Conservation (phyloP, 192 early-diverging fungal genomes). For the Cetraspora pellucida region DNA sequence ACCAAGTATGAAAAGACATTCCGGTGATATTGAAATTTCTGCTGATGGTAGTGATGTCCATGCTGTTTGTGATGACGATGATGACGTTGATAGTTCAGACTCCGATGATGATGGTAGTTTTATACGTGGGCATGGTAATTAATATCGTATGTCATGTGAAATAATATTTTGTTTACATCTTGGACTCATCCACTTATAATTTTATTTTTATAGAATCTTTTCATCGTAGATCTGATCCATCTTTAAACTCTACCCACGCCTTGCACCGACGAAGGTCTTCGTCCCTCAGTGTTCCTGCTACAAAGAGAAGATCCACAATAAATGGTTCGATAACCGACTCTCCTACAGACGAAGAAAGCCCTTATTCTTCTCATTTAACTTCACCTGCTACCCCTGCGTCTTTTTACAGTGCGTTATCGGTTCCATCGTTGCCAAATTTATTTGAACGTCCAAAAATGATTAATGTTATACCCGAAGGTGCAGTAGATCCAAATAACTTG, state of each 20-base stretch:
- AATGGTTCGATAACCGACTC: slow-evolving; percentile 42
- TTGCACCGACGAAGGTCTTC: slow-evolving; percentile 24
- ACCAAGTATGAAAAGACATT: slow-evolving; percentile 37
- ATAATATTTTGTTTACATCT: neutral
- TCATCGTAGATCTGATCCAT: slow-evolving; percentile 15
- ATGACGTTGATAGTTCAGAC: slow-evolving; percentile 41
- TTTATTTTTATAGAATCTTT: slow-evolving; percentile 18
- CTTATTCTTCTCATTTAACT: slow-evolving; percentile 38
- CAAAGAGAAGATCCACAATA: slow-evolving; percentile 36
- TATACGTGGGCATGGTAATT: slow-evolving; percentile 27
- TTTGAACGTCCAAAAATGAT: slow-evolving; percentile 35
- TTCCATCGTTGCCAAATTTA: slow-evolving; percentile 40
- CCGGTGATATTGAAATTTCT: slow-evolving; percentile 33
- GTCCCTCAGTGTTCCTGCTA: slow-evolving; percentile 17
- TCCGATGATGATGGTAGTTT: slow-evolving; percentile 46
- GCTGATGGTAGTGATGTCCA: slow-evolving; percentile 28
- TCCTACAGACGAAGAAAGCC: slow-evolving; percentile 38
- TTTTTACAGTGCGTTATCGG: slow-evolving; percentile 39
- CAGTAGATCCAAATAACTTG: slow-evolving; percentile 58
- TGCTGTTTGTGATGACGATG: slow-evolving; percentile 40
- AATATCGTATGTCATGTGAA: neutral
- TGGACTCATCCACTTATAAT: neutral
- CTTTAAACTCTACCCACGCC: slow-evolving; percentile 15
- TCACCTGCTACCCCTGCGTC: slow-evolving; percentile 38
- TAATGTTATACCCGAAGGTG: slow-evolving; percentile 54